Evolutionary conservation across 192 early-diverging fungal genomes (phyloP).

Genomic region (Linnemannia hyalina): DNA sequence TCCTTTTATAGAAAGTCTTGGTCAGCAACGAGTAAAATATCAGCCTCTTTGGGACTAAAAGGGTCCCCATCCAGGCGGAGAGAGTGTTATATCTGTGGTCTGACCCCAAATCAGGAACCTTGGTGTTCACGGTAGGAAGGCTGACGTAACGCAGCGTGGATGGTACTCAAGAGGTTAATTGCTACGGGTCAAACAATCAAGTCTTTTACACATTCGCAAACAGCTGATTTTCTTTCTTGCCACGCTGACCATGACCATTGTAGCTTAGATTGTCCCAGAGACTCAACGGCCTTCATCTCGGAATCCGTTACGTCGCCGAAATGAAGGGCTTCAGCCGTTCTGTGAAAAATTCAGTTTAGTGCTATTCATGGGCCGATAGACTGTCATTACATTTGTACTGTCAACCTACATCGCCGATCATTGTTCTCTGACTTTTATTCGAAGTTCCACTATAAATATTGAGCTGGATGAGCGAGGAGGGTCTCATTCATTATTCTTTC

Average conservation of each 20-base stretch:
- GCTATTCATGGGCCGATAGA: not conserved
- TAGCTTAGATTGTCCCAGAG: not conserved
- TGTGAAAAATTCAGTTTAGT: not conserved
- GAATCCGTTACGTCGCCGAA: not conserved
- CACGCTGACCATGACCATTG: not conserved
- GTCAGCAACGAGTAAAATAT: not conserved
- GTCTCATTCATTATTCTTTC: constrained; percentile 3
- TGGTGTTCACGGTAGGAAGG: not conserved
- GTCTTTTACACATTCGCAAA: not conserved
- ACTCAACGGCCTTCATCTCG: not conserved
- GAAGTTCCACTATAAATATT: constrained; percentile 9
- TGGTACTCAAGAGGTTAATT: not conserved
- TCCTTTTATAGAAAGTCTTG: constrained; percentile 1
- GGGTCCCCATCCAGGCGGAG: constrained; percentile 5
- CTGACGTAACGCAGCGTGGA: not conserved
- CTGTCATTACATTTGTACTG: not conserved
- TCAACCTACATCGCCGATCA: not conserved
- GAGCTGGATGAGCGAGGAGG: constrained; percentile 5
- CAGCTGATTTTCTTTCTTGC: not conserved
- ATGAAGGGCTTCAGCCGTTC: not conserved
- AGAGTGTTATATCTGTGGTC: not conserved
- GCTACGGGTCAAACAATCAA: not conserved
- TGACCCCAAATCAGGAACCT: too few species aligned
- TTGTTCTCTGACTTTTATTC: not conserved
- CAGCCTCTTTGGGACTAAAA: not conserved